phyloP scores from a whole-genome alignment of 768 basidiomycete genomes.

The Kwoniella sp. region DNA sequence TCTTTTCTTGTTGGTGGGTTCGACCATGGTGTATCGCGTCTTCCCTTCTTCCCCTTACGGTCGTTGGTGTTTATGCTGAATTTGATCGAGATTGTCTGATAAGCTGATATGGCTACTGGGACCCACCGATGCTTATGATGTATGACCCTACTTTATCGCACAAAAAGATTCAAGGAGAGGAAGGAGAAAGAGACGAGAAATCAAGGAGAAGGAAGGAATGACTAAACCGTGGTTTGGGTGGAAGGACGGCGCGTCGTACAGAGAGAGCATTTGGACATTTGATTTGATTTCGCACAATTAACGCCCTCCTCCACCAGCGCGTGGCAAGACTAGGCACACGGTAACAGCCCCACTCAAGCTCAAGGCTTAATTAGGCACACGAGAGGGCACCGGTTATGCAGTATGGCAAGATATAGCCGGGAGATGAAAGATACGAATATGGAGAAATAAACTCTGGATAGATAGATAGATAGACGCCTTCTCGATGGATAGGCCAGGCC shows the following conservation, averaged over 20 bases:
- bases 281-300: background rate
- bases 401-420: background rate
- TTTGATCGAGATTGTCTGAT: too few relatives aligned
- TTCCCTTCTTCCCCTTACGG: too few relatives aligned
- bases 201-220: conserved; percentile 3
- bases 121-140: too few relatives aligned
- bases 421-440: too few relatives aligned
- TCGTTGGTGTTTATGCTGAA: too few relatives aligned
- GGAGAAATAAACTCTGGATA: too few relatives aligned
- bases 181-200: background rate
- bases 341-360: background rate
- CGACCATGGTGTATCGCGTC: conserved; percentile 24
- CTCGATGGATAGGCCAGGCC: too few relatives aligned
- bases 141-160: too few relatives aligned
- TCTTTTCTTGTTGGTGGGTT: conserved; percentile 41
- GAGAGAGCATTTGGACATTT: too few relatives aligned
- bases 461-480: too few relatives aligned
- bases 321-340: conserved; percentile 11
- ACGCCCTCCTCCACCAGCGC: conserved; percentile 18
- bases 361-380: background rate
- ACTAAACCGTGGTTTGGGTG: background rate
- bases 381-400: background rate
- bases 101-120: too few relatives aligned
- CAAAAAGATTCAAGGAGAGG: background rate
- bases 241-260: conserved; percentile 6